phyloP scores from a whole-genome alignment of 345 rosid genomes.

The Moricandia moricandioides region DNA sequence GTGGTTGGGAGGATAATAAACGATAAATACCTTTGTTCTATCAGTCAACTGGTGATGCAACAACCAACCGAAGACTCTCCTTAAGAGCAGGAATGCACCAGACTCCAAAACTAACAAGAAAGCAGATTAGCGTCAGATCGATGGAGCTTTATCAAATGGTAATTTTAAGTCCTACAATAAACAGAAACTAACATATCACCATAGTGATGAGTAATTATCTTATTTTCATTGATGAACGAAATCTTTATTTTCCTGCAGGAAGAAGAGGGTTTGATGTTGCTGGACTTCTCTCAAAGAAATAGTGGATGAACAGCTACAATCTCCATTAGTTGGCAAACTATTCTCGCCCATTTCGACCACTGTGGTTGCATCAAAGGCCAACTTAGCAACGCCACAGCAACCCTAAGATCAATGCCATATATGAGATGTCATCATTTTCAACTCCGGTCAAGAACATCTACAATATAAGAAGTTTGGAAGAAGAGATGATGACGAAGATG shows the following conservation, averaged over 20 bases:
- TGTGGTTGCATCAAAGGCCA: conserved; percentile 50
- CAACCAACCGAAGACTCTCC: conserved; percentile 65
- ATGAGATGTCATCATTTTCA: conserved; percentile 2
- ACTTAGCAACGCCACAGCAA: conserved; percentile 22
- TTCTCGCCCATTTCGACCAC: conserved; percentile 72
- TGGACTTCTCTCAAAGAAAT: conserved; percentile 56
- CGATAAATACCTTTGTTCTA: no score
- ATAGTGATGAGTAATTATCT: not conserved
- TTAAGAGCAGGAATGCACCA: conserved; percentile 69
- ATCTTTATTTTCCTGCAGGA: conserved; percentile 35
- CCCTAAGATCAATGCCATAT: not conserved
- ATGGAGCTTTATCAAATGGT: conserved; percentile 61
- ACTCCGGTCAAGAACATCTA: conserved; percentile 53
- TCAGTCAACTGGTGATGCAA: conserved; percentile 53
- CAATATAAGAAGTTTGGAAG: conserved; percentile 33
- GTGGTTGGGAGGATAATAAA: no score
- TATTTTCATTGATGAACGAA: not conserved
- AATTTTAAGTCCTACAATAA: not conserved
- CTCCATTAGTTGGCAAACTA: conserved; percentile 75
- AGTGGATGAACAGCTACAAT: conserved; percentile 54
- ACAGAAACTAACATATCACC: not conserved
- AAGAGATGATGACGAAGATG: conserved; percentile 40
- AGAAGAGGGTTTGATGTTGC: conserved; percentile 68
- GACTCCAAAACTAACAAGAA: conserved; percentile 64
- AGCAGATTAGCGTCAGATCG: conserved; percentile 51